Conservation (phyloP, 108 stramenopile genomes). For the Bacterosira constricta region DNA sequence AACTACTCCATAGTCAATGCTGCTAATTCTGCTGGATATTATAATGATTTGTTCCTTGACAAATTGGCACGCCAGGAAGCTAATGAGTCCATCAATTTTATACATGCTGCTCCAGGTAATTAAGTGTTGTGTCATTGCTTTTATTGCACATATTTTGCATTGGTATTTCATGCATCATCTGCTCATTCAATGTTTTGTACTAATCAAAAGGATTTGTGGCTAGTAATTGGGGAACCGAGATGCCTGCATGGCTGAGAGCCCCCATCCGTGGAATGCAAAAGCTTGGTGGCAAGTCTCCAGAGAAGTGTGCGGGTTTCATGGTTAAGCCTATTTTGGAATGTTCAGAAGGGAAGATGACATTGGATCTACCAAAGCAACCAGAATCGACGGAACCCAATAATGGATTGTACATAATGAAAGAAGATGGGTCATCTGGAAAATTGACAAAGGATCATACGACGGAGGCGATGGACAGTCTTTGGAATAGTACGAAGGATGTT, state of each 20-base stretch:
- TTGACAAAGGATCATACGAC: constrained; percentile 31
- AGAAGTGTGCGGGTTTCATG: constrained; percentile 53
- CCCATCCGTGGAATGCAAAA: constrained; percentile 49
- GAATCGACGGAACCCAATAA: not conserved
- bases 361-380: constrained; percentile 9
- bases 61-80: constrained; percentile 29
- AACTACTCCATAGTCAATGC: constrained; percentile 63
- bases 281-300: constrained; percentile 29
- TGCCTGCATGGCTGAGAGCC: constrained; percentile 36
- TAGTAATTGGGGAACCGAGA: constrained; percentile 64
- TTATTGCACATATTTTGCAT: too few species aligned
- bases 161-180: too few species aligned
- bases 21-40: constrained; percentile 67
- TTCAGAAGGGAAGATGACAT: not conserved
- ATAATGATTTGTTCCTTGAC: constrained; percentile 68
- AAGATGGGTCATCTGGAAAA: constrained; percentile 34
- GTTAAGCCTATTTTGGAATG: constrained; percentile 32
- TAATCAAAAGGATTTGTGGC: too few species aligned
- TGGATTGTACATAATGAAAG: constrained; percentile 43
- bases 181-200: too few species aligned
- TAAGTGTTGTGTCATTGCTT: too few species aligned
- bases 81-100: constrained; percentile 31
- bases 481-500: constrained; percentile 32
- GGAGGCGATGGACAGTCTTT: constrained; percentile 36
- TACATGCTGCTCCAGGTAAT: constrained; percentile 62